Percentiles rank a stretch among this genome's conserved stretches.
phyloP scores from a whole-genome alignment of 2,329 filamentous ascomycete species.

The Colletotrichum viniferum region DNA sequence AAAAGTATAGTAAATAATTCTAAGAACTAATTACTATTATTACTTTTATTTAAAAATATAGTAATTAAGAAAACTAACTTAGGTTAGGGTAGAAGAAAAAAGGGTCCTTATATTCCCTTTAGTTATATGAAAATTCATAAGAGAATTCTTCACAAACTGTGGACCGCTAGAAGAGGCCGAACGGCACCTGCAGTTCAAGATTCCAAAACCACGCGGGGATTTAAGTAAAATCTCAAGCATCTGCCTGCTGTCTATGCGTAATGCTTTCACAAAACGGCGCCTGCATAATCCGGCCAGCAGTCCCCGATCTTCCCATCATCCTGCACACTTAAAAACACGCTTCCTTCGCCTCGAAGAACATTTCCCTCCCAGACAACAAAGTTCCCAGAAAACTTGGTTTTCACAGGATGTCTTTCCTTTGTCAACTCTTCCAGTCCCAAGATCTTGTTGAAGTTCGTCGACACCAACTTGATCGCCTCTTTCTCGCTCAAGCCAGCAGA shows the following conservation, averaged over 20 bases:
- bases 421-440: conserved; percentile 38
- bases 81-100: too few relatives aligned
- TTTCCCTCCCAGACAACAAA: conserved; percentile 47
- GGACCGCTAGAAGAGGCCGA: too few relatives aligned
- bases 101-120: too few relatives aligned
- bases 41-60: too few relatives aligned
- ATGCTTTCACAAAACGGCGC: neutral
- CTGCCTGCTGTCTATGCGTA: accelerated
- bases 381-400: conserved; percentile 28
- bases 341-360: conserved; percentile 42
- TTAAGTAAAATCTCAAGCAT: neutral
- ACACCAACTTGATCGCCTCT: conserved; percentile 39
- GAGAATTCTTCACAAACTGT: too few relatives aligned
- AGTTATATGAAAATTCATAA: too few relatives aligned
- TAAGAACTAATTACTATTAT: too few relatives aligned
- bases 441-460: conserved; percentile 44
- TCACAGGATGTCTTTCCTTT: too few relatives aligned
- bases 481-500: conserved; percentile 37
- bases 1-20: too few relatives aligned
- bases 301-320: conserved; percentile 3
- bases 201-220: neutral
- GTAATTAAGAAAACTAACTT: too few relatives aligned
- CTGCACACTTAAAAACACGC: conserved; percentile 30
- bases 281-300: neutral
- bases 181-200: neutral